Evolutionary conservation across 768 basidiomycete species (phyloP).

Genomic region (Cystobasidium tubakii): DNA sequence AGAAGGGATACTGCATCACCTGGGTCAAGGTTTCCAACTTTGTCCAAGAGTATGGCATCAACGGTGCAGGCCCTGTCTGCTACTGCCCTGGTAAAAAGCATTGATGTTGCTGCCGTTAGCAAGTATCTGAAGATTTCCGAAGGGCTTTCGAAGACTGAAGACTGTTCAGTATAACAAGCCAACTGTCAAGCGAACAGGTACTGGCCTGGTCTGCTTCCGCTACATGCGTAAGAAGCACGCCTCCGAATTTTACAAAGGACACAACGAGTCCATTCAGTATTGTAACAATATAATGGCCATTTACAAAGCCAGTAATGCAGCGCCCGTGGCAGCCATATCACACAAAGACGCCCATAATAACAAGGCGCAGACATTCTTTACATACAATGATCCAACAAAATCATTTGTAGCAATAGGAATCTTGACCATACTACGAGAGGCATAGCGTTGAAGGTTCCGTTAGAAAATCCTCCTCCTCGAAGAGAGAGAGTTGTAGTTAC

Average conservation of each 20-base stretch:
- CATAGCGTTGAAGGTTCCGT: background rate
- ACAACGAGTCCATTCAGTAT: background rate
- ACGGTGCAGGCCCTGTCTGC: background rate
- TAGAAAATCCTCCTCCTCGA: background rate
- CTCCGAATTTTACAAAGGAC: background rate
- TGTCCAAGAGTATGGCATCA: conserved; percentile 12
- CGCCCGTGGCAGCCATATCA: background rate
- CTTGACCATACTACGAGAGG: too few species aligned
- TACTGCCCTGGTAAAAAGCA: conserved; percentile 5
- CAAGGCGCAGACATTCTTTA: background rate
- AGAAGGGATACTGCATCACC: conserved; percentile 14
- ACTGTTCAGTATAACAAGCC: background rate
- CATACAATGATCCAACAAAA: background rate
- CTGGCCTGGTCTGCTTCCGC: background rate
- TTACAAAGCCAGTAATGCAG: background rate
- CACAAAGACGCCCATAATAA: background rate
- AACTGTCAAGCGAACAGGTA: background rate
- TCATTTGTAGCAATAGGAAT: background rate
- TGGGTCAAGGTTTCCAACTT: conserved; percentile 13
- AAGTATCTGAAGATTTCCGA: background rate
- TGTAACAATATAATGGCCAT: background rate
- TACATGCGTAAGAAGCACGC: background rate
- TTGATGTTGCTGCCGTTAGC: background rate
- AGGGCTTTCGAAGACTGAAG: background rate
- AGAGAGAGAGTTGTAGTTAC: background rate